Percentiles rank a stretch among this genome's conserved stretches.
phyloP scores from a whole-genome alignment of 768 basidiomycete species.

The Naganishia friedmannii region DNA sequence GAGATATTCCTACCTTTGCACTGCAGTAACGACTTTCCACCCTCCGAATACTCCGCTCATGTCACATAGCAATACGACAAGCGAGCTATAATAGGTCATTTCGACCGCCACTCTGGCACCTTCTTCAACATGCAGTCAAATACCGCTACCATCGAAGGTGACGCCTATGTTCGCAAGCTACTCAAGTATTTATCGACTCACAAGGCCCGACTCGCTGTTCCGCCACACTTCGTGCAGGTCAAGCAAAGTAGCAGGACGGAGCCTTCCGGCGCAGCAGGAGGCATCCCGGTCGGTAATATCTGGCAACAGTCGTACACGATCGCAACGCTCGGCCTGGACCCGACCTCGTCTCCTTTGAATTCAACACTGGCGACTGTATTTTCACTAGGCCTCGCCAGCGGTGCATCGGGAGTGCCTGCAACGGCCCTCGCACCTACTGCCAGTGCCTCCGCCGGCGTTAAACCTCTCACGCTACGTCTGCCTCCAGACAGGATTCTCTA shows the following conservation, averaged over 20 bases:
- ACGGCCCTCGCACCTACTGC: constrained; percentile 15
- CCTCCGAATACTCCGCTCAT: background rate
- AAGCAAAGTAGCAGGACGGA: constrained; percentile 5
- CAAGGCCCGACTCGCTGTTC: constrained; percentile 41
- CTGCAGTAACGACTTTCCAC: background rate
- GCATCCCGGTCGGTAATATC: constrained; percentile 26
- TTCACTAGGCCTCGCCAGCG: constrained; percentile 27
- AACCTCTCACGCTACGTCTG: constrained; percentile 46
- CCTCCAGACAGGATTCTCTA: constrained; percentile 49
- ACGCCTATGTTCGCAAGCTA: constrained; percentile 41
- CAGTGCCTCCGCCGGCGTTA: constrained; percentile 16
- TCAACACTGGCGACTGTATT: constrained; percentile 40
- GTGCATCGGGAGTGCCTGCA: constrained; percentile 28
- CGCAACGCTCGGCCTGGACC: constrained; percentile 49
- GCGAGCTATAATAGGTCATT: background rate
- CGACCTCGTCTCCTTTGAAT: constrained; percentile 42
- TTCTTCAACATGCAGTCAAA: constrained; percentile 4
- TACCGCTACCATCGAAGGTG: constrained; percentile 38
- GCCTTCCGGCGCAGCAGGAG: background rate
- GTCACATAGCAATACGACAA: background rate
- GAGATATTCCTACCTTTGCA: background rate
- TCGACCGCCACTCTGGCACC: background rate
- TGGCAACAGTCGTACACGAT: constrained; percentile 49
- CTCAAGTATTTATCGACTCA: constrained; percentile 47
- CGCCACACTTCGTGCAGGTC: constrained; percentile 14